Evolutionary conservation across 768 basidiomycete species (phyloP), one percentile per base, ranked within the genome.

Genomic region (Hysterangium stoloniferum): DNA sequence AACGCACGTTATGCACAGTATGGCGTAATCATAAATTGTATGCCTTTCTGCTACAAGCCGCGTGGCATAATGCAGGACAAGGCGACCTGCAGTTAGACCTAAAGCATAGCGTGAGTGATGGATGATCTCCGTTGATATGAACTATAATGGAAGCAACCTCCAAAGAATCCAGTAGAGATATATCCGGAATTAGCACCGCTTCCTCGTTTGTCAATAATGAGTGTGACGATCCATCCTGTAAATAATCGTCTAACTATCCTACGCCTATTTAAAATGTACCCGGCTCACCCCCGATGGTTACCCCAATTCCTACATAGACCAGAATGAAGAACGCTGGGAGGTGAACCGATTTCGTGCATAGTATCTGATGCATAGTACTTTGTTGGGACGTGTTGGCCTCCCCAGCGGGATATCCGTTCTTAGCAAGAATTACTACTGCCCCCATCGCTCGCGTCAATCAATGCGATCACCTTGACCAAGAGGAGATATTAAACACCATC

Each of bases 291-390:
- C 72, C 72, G n/a, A 74, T 57, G 0, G 71, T 71, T 17, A 84
- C 81, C 56, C 84, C 84, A 2, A 81, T 74, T 8, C 84, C 84
- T 20, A 86, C 81, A 57, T 85, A 85, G 0, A 84, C 72, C 8
- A 84, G 67, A 47, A 76, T 72, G 57, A 82, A 86, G 56, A 80
- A 66, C 0, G 84, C 81, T 5, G 85, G 66, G 15, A 79, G 64
- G 54, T 85, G 82, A 1, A 85, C 80, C 0, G 71, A 70, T 51
- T 69, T 75, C 42, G 71, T 67, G 1, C 60, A 52, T 45, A 84
- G 56, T 48, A 84, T 79, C 54, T 82, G 76, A 17, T 68, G 67
- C 54, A 51, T 51, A 2, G 49, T 51, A 20, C 49, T 41, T 17
- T 51, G 49, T 17, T 51, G 49, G 6, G 49, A 40, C 22, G 44